A percentile compares a stretch with the other conserved stretches of the same genome.
Evolutionary conservation across 345 rosid species (phyloP).

Genomic region (Cardamine chenopodiifolia): DNA sequence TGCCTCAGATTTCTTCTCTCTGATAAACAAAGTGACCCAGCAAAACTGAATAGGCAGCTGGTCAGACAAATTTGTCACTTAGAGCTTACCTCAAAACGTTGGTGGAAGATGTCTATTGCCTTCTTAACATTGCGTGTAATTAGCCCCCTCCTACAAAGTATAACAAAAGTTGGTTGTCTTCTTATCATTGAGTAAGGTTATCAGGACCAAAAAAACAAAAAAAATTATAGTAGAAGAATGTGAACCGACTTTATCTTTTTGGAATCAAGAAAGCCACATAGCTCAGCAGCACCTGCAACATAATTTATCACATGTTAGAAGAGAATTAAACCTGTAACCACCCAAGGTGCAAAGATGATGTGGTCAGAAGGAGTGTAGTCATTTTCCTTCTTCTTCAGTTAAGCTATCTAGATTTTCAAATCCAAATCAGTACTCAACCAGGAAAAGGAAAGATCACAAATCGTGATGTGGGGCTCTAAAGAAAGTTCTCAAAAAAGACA

Average conservation of each 20-base stretch:
- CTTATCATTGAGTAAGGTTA: neutral
- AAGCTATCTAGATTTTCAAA: conserved; percentile 4
- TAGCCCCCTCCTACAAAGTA: conserved; percentile 72
- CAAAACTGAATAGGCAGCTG: neutral
- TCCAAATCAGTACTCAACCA: neutral
- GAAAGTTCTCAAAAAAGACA: neutral
- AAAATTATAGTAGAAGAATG: neutral
- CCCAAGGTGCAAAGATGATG: neutral
- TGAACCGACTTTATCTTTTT: conserved; percentile 69
- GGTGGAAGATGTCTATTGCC: conserved; percentile 81
- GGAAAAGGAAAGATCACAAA: conserved; percentile 5
- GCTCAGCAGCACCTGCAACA: conserved; percentile 73
- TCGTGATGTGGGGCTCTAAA: conserved; percentile 2
- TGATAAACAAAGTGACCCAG: neutral
- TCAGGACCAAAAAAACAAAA: neutral
- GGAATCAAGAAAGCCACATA: conserved; percentile 85
- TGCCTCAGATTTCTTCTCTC: conserved; percentile 31
- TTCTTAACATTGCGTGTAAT: conserved; percentile 88
- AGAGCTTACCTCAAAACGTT: conserved; percentile 69
- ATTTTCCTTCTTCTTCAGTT: neutral
- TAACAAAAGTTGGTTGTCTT: neutral
- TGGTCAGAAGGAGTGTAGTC: neutral
- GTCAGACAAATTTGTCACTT: neutral
- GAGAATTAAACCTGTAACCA: neutral
- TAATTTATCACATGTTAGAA: conserved; percentile 8